phyloP scores from a whole-genome alignment of 73 alveolate genomes.

The Paramecium primaurelia region DNA sequence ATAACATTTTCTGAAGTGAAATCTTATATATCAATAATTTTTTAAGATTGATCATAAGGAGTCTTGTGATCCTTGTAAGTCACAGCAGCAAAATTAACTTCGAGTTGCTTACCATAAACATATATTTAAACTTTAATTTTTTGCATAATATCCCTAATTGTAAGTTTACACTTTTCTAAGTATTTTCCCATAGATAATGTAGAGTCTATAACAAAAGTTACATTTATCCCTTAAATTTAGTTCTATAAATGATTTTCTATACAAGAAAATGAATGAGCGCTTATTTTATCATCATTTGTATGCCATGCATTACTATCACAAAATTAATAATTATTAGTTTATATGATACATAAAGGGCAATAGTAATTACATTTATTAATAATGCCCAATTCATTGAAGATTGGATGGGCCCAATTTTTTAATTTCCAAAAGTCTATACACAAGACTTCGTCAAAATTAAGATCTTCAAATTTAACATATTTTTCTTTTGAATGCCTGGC shows the following conservation, averaged over 20 bases:
- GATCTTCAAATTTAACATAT: neutral
- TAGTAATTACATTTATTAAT: neutral
- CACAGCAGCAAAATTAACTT: neutral
- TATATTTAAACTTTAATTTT: neutral
- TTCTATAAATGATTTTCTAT: neutral
- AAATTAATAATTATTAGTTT: neutral
- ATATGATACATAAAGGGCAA: neutral
- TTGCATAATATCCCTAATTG: neutral
- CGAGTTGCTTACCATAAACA: neutral
- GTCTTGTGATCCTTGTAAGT: constrained; percentile 9
- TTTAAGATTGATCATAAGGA: neutral
- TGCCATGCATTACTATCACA: constrained; percentile 46
- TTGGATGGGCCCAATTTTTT: constrained; percentile 22
- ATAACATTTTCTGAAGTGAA: neutral
- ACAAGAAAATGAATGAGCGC: neutral
- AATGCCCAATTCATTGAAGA: neutral
- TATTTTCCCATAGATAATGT: constrained; percentile 24
- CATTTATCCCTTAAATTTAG: neutral
- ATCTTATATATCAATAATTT: neutral
- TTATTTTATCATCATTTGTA: neutral
- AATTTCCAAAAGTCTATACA: constrained; percentile 35
- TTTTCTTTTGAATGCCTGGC: constrained; percentile 21
- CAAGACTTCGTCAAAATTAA: constrained; percentile 28
- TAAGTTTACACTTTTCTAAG: neutral
- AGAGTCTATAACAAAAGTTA: constrained; percentile 30